A percentile compares a stretch with the other conserved stretches of the same genome.
These are phyloP conservation scores for Vicia faba DNA, from an alignment of 306 rosid species.

Conservation along the genomic window DNA sequence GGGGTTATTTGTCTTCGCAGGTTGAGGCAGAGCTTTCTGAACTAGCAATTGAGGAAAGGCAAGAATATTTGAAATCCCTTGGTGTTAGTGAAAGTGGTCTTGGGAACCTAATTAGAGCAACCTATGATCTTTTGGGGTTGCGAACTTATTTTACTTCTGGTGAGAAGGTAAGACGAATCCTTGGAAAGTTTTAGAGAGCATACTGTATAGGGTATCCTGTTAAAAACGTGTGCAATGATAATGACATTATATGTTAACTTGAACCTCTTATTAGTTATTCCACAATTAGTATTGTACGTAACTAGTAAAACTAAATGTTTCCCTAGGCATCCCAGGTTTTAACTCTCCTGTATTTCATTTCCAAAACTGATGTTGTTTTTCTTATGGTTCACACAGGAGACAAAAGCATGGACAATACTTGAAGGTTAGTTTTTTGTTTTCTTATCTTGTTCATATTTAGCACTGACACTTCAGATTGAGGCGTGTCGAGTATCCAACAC, in stretches of 20 bases:
- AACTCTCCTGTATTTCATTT: constrained; percentile 23
- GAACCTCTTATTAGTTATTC: constrained; percentile 11
- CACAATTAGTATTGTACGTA: constrained; percentile 3
- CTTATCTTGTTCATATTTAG: background rate
- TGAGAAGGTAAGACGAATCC: constrained; percentile 74
- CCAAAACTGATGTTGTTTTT: constrained; percentile 34
- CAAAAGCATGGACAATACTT: constrained; percentile 97
- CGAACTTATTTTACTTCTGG: constrained; percentile 95
- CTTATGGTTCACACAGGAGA: constrained; percentile 59
- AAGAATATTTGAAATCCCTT: constrained; percentile 83
- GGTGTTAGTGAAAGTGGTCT: constrained; percentile 96
- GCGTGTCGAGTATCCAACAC: too few relatives aligned
- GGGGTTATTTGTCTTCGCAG: constrained; percentile 51
- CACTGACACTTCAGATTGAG: too few relatives aligned
- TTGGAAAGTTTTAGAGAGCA: constrained; percentile 15
- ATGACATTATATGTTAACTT: constrained; percentile 10
- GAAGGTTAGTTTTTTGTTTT: constrained; percentile 65
- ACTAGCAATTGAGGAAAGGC: constrained; percentile 79
- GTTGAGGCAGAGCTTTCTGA: constrained; percentile 97
- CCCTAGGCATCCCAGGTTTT: background rate
- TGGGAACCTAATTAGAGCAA: constrained; percentile 89
- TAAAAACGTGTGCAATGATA: background rate
- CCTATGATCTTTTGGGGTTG: constrained; percentile 81
- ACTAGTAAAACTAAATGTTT: constrained; percentile 2
- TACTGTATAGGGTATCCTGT: constrained; percentile 4